Evolutionary conservation across 148 eudicot genomes (phyloP).

Genomic region (Camellia sinensis): DNA sequence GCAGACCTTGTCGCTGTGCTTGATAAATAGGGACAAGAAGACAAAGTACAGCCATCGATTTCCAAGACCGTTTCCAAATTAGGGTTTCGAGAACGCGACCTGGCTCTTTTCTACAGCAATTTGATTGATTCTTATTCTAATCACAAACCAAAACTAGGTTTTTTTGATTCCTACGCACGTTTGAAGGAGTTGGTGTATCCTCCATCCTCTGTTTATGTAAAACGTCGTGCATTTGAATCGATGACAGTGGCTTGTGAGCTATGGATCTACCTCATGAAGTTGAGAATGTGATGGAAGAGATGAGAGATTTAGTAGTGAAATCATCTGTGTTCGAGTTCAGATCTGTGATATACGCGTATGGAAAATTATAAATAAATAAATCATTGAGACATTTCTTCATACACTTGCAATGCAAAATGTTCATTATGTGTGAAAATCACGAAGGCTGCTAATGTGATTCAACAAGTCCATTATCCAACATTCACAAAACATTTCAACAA

Average conservation of each 20-base stretch:
- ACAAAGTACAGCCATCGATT: slow-evolving; percentile 47
- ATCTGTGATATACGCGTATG: slow-evolving; percentile 66
- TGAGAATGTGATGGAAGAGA: slow-evolving; percentile 49
- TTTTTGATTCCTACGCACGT: slow-evolving; percentile 26
- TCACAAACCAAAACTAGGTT: slow-evolving; percentile 45
- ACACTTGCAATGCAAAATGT: too few relatives aligned
- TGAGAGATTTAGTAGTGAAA: slow-evolving; percentile 43
- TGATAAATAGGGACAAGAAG: slow-evolving; percentile 38
- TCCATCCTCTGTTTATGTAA: slow-evolving; percentile 49
- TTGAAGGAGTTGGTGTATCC: slow-evolving; percentile 32
- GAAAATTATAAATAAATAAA: slow-evolving; percentile 24
- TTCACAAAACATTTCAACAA: too few relatives aligned
- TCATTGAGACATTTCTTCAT: too few relatives aligned
- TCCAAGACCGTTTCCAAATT: slow-evolving; percentile 38
- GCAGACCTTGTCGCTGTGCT: slow-evolving; percentile 58
- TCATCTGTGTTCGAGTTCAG: slow-evolving; percentile 56
- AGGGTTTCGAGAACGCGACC: slow-evolving; percentile 47
- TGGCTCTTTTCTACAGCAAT: slow-evolving; percentile 58
- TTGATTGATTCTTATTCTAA: slow-evolving; percentile 49
- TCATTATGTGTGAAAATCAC: too few relatives aligned
- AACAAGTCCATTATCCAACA: too few relatives aligned
- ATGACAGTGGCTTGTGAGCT: slow-evolving; percentile 54
- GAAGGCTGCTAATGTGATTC: too few relatives aligned
- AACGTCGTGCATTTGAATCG: slow-evolving; percentile 34
- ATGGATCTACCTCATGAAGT: slow-evolving; percentile 65